Evolutionary conservation across 441 rosid genomes (phyloP).

Genomic region (Cnidoscolus chayamansa): DNA sequence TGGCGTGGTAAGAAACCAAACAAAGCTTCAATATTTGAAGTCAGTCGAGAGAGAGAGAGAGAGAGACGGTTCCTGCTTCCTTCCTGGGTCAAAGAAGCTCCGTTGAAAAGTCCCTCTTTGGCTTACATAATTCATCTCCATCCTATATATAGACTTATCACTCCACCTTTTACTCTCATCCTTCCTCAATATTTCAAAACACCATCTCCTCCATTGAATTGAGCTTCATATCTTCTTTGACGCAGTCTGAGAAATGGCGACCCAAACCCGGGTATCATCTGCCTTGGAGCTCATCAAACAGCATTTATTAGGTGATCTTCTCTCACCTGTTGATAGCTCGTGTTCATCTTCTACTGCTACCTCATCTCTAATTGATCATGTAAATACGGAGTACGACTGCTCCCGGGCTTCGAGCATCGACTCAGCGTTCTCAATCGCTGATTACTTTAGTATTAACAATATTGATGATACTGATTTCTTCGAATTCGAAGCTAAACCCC

Average conservation of each 20-base stretch:
- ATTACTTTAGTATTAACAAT: constrained; percentile 18
- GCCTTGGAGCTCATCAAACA: constrained; percentile 48
- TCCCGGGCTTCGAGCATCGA: constrained; percentile 18
- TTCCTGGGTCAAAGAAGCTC: constrained; percentile 14
- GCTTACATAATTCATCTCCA: no score
- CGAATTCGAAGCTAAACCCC: constrained; percentile 42
- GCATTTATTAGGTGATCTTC: constrained; percentile 44
- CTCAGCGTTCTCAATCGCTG: constrained; percentile 22
- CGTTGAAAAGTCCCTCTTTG: no score
- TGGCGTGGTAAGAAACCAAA: no score
- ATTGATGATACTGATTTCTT: not conserved
- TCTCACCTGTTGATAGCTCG: constrained; percentile 34
- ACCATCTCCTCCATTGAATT: not conserved
- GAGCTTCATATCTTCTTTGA: not conserved
- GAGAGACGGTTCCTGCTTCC: constrained; percentile 14
- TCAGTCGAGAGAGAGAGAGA: no score
- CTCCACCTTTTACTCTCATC: constrained; percentile 10
- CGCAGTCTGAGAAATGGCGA: constrained; percentile 22
- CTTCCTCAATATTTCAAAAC: not conserved
- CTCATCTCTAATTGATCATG: constrained; percentile 9
- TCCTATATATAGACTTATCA: constrained; percentile 10
- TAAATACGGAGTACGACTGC: not conserved
- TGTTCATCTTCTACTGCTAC: not conserved
- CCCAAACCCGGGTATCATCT: constrained; percentile 31
- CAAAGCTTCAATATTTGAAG: no score